Evolutionary conservation across 495 filamentous ascomycete species (phyloP), one percentile per base, ranked within the genome.

Genomic region (Podospora conica): DNA sequence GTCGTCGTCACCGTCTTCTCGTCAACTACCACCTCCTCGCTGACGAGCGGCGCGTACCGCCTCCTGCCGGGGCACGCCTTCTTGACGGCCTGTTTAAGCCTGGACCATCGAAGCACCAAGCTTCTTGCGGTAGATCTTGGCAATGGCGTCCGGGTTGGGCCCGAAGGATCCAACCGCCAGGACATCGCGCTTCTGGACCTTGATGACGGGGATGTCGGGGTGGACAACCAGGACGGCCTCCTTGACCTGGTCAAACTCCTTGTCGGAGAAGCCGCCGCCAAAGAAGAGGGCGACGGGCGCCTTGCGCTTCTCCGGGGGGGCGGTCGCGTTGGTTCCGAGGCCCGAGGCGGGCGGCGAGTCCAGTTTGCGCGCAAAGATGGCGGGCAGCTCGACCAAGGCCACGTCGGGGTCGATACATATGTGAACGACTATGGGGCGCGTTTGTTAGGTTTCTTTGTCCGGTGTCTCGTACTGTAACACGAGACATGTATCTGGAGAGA

Each of bases 91-190:
- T 20, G 27, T 55, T 60, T 64, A 68, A 61, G 62, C 63, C 66
- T 25, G 18, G 54, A 60, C 67, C 63, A 66, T 25, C 57, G 63
- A 57, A 60, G 65, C 66, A 55, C 67, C 74, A 64, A 76, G 65
- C 74, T 70, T 75, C 74, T 73, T 72, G n/a, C 70, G 65, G 62
- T 71, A 76, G 23, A 77, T 68, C 71, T 71, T 71, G n/a, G 70
- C 70, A 23, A 76, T 74, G 40, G 63, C 68, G 24, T 72, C 72
- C 64, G 72, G 69, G 70, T 72, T 73, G 28, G 72, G 72, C 22
- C 72, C 74, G 57, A 74, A 60, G 21, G 63, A 67, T 23, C 74
- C 75, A 18, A 67, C 72, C 22, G 67, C 68, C 61, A 76, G 61
- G 60, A 77, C 74, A 67, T 77, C 75, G 48, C 67, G 56, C 68